Percentiles rank a stretch among this genome's conserved stretches.
These are phyloP conservation scores for Phytophthora rubi DNA, from an alignment of 352 stramenopile species.

Conservation along the genomic window DNA sequence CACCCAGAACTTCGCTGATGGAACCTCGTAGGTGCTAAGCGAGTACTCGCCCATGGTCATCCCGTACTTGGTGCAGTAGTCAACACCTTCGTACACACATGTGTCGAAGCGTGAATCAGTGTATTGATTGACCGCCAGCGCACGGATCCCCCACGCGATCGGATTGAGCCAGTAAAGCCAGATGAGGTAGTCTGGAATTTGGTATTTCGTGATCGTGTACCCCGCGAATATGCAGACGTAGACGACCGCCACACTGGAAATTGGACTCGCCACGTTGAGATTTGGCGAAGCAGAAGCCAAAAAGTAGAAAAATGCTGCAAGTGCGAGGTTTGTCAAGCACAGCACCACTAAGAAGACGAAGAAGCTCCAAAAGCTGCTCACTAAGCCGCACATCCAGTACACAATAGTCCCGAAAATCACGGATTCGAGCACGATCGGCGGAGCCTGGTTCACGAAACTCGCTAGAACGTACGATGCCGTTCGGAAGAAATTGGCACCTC, in stretches of 20 bases:
- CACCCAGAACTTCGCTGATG: conserved; percentile 29
- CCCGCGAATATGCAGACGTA: conserved; percentile 42
- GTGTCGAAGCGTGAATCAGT: conserved; percentile 12
- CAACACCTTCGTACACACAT: conserved; percentile 29
- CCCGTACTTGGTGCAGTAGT: conserved; percentile 35
- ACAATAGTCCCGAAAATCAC: conserved; percentile 73
- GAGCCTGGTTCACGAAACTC: background rate
- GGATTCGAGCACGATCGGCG: conserved; percentile 16
- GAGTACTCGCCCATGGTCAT: conserved; percentile 33
- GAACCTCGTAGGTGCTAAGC: conserved; percentile 36
- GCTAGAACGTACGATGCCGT: conserved; percentile 16
- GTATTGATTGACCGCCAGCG: conserved; percentile 40
- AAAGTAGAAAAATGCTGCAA: conserved; percentile 42
- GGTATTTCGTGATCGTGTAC: conserved; percentile 37
- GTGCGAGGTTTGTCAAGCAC: conserved; percentile 47
- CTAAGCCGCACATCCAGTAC: conserved; percentile 75
- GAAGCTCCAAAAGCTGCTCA: conserved; percentile 8
- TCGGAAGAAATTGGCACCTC: conserved; percentile 23
- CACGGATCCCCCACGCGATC: conserved; percentile 39
- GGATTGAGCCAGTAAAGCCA: conserved; percentile 61
- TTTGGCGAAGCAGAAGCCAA: conserved; percentile 29
- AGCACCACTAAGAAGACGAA: conserved; percentile 52
- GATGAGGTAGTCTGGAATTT: conserved; percentile 36
- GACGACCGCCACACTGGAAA: conserved; percentile 40
- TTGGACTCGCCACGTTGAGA: conserved; percentile 40